These are phyloP conservation scores for Orbilia quercus DNA, from an alignment of 2,329 filamentous ascomycete genomes.

Conservation along the genomic window DNA sequence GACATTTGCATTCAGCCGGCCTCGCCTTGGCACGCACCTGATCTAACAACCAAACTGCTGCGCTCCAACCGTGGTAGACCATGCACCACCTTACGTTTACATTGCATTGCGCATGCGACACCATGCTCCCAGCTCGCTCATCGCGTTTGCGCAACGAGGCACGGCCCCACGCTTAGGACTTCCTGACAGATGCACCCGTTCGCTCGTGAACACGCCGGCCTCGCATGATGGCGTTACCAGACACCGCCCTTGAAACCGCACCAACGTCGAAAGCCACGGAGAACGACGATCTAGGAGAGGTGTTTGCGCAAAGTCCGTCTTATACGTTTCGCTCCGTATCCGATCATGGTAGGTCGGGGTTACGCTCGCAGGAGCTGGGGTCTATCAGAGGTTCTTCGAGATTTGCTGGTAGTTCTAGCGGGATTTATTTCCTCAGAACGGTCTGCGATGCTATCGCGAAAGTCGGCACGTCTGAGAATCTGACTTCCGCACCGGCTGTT, in stretches of 20 bases:
- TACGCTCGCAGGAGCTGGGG: constrained; percentile 64
- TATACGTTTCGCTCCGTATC: constrained; percentile 56
- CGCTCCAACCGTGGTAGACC: not conserved
- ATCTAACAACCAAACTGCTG: not conserved
- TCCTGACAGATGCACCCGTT: too few relatives aligned
- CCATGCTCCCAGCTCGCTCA: not conserved
- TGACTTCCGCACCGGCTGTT: constrained; percentile 61
- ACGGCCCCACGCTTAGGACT: too few relatives aligned
- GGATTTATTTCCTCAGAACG: constrained; percentile 71
- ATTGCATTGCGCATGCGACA: not conserved
- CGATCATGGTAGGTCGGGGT: constrained; percentile 52
- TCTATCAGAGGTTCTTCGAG: constrained; percentile 69
- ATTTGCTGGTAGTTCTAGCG: constrained; percentile 71
- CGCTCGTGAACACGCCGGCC: constrained; percentile 9
- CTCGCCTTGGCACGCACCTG: constrained; percentile 24
- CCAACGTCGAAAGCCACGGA: constrained; percentile 24
- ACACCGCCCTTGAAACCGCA: constrained; percentile 22
- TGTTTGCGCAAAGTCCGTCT: constrained; percentile 52
- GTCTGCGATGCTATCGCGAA: constrained; percentile 67
- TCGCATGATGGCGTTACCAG: constrained; percentile 34
- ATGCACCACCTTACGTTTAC: too few relatives aligned
- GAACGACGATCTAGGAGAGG: constrained; percentile 41
- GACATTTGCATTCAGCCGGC: constrained; percentile 20
- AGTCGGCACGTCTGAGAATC: constrained; percentile 58
- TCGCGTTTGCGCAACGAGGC: not conserved